Base-by-base conservation (phyloP, 78 protist genomes). In the Cyanophora paradoxa region DNA sequence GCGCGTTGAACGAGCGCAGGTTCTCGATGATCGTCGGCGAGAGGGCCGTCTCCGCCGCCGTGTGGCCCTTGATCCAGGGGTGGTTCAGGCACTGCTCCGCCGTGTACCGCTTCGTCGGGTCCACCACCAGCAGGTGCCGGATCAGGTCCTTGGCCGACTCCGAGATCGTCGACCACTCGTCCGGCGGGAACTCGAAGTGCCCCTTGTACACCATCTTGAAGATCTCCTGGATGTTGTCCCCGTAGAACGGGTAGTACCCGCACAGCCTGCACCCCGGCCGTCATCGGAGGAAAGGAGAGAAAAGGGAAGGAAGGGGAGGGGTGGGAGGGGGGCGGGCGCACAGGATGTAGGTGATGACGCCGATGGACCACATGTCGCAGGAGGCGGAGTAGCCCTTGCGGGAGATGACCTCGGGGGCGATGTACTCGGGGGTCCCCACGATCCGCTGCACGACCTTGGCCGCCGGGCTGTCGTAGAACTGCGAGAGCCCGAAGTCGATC, bases 341-440 rank as follows among this genome's bases (percentile, higher is more conserved):
- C 66, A 82, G 33, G 39, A 76, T n/a, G 62, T 56, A 82, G 24
- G 59, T 8, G 46, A 76, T 78, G n/a, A 82, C 81, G 16, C 86
- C 86, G 24, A 82, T 34, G 10, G 74, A 41, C 86, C 86, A 82
- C 37, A 82, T 31, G 70, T 82, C 86, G 26, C 67, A 81, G 17
- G 76, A 71, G 1, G 3, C 17, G 44, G 39, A 24, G 77, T 82
- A 81, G 13, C 26, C 30, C 4, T 76, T 31, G 13, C 37, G 28
- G 36, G 0, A 26, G 44, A 67, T 22, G 20, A 76, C 71, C 63
- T 76, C 80, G 22, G 80, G 80, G 28, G 80, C 80, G 42, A 61
- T 61, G 30, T 76, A 76, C 20, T 61, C 72, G 20, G 71, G 75
- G 14, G 80, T 76, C n/a, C 80, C 80, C 30, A 63, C 1, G 34